A percentile compares a stretch with the other conserved stretches of the same genome.
Conservation (phyloP, 192 early-diverging fungal genomes). For the Diversispora epigaea region DNA sequence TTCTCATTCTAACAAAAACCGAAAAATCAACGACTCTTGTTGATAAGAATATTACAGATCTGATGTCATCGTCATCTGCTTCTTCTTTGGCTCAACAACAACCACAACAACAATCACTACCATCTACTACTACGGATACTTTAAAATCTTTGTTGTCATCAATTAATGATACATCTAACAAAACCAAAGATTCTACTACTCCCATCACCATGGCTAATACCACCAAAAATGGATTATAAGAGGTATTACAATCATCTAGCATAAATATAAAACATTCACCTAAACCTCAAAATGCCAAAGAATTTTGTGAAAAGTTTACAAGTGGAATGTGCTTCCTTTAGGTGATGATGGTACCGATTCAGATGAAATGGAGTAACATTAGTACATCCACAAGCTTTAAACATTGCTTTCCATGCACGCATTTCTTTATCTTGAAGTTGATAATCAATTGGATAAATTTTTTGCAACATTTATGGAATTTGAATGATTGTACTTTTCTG, state of each 20-base stretch:
- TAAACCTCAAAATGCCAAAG: constrained; percentile 29
- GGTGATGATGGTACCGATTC: background rate
- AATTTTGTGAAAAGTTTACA: constrained; percentile 32
- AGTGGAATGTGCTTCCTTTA: background rate
- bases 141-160: background rate
- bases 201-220: no score
- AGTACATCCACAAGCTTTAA: no score
- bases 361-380: no score
- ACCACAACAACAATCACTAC: no score
- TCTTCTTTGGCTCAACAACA: background rate
- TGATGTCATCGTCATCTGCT: background rate
- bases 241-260: no score
- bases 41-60: constrained; percentile 22
- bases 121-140: no score
- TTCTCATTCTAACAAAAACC: constrained; percentile 52
- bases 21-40: background rate
- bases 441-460: no score
- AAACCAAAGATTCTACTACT: background rate
- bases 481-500: no score
- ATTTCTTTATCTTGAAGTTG: no score
- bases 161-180: background rate
- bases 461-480: no score
- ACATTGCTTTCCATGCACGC: no score
- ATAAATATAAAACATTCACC: background rate
- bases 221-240: no score